Conservation (phyloP, 768 basidiomycete genomes). For the Fomitopsis pulvina region DNA sequence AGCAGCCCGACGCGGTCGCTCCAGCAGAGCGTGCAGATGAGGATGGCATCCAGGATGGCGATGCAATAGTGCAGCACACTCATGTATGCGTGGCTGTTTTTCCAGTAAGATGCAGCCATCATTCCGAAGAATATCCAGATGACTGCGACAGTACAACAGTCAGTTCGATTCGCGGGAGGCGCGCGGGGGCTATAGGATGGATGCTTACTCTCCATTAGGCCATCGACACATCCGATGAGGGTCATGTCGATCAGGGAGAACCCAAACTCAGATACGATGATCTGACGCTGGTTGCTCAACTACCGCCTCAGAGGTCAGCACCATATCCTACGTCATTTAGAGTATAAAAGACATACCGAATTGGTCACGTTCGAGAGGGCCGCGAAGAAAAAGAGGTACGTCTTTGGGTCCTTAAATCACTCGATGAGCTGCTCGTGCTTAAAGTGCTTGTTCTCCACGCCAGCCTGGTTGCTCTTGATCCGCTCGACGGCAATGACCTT, state of each 20-base stretch:
- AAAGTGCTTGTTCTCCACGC: constrained; percentile 76
- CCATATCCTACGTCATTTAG: neutral
- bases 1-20: constrained; percentile 62
- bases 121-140: constrained; percentile 50
- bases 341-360: constrained; percentile 38
- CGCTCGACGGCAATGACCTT: constrained; percentile 61
- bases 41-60: constrained; percentile 62
- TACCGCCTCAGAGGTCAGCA: constrained; percentile 18
- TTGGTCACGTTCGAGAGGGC: constrained; percentile 62
- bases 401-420: constrained; percentile 62
- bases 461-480: constrained; percentile 70
- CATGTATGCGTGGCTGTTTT: constrained; percentile 63
- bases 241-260: constrained; percentile 63
- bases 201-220: constrained; percentile 54
- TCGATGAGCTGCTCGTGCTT: constrained; percentile 75
- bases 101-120: constrained; percentile 33
- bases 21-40: constrained; percentile 59
- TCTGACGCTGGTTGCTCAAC: constrained; percentile 72
- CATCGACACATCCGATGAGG: constrained; percentile 70
- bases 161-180: neutral
- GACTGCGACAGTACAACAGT: constrained; percentile 27
- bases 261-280: constrained; percentile 68
- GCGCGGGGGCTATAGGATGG: neutral
- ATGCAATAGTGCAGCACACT: constrained; percentile 57
- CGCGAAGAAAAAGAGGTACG: constrained; percentile 67